Base-by-base conservation (phyloP, 345 rosid species). In the Pistacia integerrima region DNA sequence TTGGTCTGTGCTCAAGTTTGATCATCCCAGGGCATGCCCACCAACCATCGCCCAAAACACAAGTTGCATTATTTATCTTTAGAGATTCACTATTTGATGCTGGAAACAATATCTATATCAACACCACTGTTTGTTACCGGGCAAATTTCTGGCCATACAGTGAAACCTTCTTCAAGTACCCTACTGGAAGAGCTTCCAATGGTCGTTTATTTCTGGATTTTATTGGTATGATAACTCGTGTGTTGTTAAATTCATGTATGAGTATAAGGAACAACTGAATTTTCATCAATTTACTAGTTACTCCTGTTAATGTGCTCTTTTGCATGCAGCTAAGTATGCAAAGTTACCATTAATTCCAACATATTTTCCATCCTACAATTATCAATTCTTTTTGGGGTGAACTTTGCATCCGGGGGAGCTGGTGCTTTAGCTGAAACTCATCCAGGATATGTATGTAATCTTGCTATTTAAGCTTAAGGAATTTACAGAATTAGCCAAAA, bases 391-490 rank as follows among this genome's bases (percentile, higher is more conserved):
- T 36, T 14, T 4, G 74, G 74, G 11, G 74, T n/a, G 16, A 56
- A 55, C 64, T 70, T 70, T n/a, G 64, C 74, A 9, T 71, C 74
- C 2, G 64, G 33, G 4, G 64, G 64, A 55, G 64, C 74, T 0
- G 52, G 64, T 71, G 64, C 51, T n/a, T 18, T 71, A 11, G 70
- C 11, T 10, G 56, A 67, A 22, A 67, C 36, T 22, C 18, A 11
- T 48, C 70, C 38, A 28, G 92, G 89, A 68, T 70, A 63, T 67
- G 90, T 86, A 73, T 11, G 84, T 72, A 33, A 12, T 46, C 30
- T 35, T 12, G 48, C 22, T n/a, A 2, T 8, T 51, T 55, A 17
- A 16, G 36, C 35, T 44, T 66, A 5, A 48, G 22, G 25, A 18
- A 3, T 17, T 18, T 4, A 56, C 9, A 22, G 7, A 58, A 58